These are phyloP conservation scores for Parasitella parasitica DNA, from an alignment of 371 early-diverging fungal genomes.

Conservation along the genomic window DNA sequence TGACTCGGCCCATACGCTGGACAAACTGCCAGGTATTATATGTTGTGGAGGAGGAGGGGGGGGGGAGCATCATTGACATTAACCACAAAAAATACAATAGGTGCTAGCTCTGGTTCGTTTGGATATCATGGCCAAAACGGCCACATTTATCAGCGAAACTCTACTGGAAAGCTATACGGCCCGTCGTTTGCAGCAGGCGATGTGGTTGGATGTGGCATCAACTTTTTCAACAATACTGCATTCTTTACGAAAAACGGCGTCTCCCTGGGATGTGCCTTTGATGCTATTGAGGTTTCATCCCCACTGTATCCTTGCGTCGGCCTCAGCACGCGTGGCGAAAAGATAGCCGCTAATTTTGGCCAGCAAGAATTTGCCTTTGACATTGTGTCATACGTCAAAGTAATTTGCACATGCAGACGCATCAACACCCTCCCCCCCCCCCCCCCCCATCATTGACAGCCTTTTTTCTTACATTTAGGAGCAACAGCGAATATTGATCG, in stretches of 20 bases:
- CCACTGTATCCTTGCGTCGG: conserved; percentile 83
- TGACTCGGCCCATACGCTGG: conserved; percentile 44
- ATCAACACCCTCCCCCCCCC: neutral
- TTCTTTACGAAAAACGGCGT: conserved; percentile 94
- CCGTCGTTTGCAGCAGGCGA: conserved; percentile 90
- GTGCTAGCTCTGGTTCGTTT: conserved; percentile 35
- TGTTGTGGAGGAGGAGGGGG: too few species aligned
- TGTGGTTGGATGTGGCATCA: conserved; percentile 88
- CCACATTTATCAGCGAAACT: conserved; percentile 65
- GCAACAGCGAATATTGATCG: neutral
- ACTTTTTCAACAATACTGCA: conserved; percentile 70
- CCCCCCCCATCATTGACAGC: neutral
- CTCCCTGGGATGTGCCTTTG: conserved; percentile 62
- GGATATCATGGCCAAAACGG: conserved; percentile 94
- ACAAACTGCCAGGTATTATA: conserved; percentile 85
- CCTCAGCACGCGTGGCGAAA: conserved; percentile 85
- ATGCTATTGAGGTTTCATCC: neutral
- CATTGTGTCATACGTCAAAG: conserved; percentile 76
- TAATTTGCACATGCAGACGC: too few species aligned
- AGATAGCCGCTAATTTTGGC: conserved; percentile 91
- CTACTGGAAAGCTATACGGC: conserved; percentile 47
- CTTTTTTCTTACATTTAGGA: neutral
- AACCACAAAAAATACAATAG: too few species aligned
- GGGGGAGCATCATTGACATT: too few species aligned
- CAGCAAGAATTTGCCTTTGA: conserved; percentile 81